phyloP scores from a whole-genome alignment of 2,329 filamentous ascomycete species.

The Cladosporium colombiae region DNA sequence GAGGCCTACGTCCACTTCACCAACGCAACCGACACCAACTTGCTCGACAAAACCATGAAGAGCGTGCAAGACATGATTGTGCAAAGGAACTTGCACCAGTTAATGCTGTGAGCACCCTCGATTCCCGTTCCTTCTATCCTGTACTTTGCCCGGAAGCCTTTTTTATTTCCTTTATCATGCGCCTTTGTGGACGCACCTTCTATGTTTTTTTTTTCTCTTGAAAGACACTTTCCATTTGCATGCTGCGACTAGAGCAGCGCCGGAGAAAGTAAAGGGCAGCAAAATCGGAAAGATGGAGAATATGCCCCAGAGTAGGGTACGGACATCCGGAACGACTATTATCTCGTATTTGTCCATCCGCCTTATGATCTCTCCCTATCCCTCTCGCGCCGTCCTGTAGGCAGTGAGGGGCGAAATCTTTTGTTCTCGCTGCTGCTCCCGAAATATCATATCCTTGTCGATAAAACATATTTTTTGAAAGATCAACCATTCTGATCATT shows the following conservation, averaged over 20 bases:
- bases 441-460: not conserved
- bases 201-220: conserved; percentile 13
- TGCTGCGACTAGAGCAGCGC: conserved; percentile 11
- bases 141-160: conserved; percentile 17
- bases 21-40: conserved; percentile 54
- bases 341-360: conserved; percentile 5
- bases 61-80: conserved; percentile 58
- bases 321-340: conserved; percentile 6
- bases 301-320: conserved; percentile 5
- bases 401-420: not conserved
- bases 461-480: not conserved
- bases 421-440: not conserved
- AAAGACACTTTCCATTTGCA: conserved; percentile 9
- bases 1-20: conserved; percentile 56
- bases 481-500: conserved; percentile 10
- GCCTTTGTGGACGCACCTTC: conserved; percentile 6
- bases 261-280: not conserved
- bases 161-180: conserved; percentile 9
- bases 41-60: conserved; percentile 54
- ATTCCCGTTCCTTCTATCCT: conserved; percentile 15
- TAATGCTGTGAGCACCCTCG: conserved; percentile 43
- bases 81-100: conserved; percentile 52
- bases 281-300: conserved; percentile 6
- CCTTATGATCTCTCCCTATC: not conserved
- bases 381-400: not conserved